A percentile compares a stretch with the other conserved stretches of the same genome.
Evolutionary conservation across 306 rosid species (phyloP).

Genomic region (Gastrolobium villosum): DNA sequence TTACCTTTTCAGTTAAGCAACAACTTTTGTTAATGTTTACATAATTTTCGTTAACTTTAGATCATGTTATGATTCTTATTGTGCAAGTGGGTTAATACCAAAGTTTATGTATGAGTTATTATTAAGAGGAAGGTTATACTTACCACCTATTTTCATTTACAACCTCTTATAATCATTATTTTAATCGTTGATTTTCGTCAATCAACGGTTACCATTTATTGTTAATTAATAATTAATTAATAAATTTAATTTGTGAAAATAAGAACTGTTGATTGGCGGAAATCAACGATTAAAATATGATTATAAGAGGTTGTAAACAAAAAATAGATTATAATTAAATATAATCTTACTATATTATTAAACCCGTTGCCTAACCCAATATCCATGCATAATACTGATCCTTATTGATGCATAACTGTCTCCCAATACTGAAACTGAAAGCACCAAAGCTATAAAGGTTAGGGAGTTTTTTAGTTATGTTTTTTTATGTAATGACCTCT

Average conservation of each 20-base stretch:
- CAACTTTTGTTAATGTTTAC: background rate
- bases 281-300: too few relatives aligned
- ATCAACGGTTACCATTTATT: too few relatives aligned
- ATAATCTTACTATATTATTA: too few relatives aligned
- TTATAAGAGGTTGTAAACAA: too few relatives aligned
- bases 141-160: too few relatives aligned
- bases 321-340: too few relatives aligned
- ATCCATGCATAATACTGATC: background rate
- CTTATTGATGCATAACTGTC: constrained; percentile 42
- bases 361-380: background rate
- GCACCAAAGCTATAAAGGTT: background rate
- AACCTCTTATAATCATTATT: too few relatives aligned
- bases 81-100: constrained; percentile 22
- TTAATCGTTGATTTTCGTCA: too few relatives aligned
- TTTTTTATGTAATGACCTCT: constrained; percentile 6
- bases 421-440: constrained; percentile 51
- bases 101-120: background rate
- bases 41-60: background rate
- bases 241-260: too few relatives aligned
- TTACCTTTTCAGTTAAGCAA: background rate
- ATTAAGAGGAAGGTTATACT: too few relatives aligned
- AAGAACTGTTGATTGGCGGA: too few relatives aligned
- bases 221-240: too few relatives aligned
- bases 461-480: background rate
- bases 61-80: background rate